Evolutionary conservation across 192 early-diverging fungal species (phyloP), one percentile per base, ranked within the genome.

Genomic region (Linnemannia exigua): DNA sequence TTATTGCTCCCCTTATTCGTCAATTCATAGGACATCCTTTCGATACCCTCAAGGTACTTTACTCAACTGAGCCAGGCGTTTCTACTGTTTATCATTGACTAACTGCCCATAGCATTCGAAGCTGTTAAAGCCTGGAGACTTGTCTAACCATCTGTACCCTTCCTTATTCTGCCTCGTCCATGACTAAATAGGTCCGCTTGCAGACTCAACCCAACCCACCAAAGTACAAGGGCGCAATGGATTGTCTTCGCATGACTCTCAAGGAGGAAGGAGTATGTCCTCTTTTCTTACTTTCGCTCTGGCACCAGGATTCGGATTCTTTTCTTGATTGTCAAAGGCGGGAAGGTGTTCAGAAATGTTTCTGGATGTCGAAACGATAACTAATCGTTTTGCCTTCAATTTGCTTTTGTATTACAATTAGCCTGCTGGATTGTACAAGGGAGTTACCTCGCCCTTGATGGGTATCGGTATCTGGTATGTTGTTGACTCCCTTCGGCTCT

Each of bases 381-480:
- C 70, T 58, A 12, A 73, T 66, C 22, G 22, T 37, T 28, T 47
- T 41, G 33, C 28, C n/a, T 37, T 70, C 36, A 11, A 46, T 72
- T 69, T n/a, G 38, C 22, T 28, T 46, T 70, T 51, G 6, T 41
- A 6, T 19, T 48, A 15, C 31, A 36, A 70, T 38, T 73, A 95
- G 93, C 76, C 90, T 58, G 68, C 76, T 66, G 94, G 91, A 63
- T 70, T 95, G n/a, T 95, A 94, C 83, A 94, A 92, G 80, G 95
- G 95, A 44, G 92, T 92, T 11, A 87, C 89, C 12, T 95, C 94
- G 4, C 95, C 95, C 8, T 79, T 95, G 79, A 87, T 91, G 69
- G 95, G 95, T 28, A 93, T 93, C 67, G 95, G 95, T 46, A 88
- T 95, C 25, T 94, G 93, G 94, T 95, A 87, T 54, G 88, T n/a